Base-by-base conservation (phyloP, 768 basidiomycete species). In the Panellus pusillus region DNA sequence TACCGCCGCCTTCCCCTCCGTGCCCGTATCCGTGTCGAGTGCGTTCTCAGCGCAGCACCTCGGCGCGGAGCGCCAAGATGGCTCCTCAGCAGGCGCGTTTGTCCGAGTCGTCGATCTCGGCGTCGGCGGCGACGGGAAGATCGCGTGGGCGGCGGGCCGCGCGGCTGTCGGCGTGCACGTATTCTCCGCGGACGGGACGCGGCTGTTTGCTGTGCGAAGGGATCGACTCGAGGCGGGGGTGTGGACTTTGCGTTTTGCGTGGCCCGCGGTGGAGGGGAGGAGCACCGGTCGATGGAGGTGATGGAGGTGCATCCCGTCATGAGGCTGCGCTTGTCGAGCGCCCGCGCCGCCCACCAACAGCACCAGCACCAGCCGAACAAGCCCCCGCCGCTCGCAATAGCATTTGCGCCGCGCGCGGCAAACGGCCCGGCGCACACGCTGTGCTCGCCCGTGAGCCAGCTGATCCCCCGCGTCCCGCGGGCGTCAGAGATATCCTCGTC, bases 401-500 rank as follows among this genome's bases (percentile, higher is more conserved):
- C 74, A 0, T 87, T 89, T 60, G 65, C 88, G 24, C 62, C 70
- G 0, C 53, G 70, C 0, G 72, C 77, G 9, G 9, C 9, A 19
- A 31, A 15, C 24, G 31, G 14, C n/a, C 32, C 5, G 18, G 7
- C 28, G 76, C 82, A 5, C 72, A 14, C 82, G n/a, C 70, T 72
- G 28, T 70, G 51, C 9, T 53, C 55, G 31, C 55, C 47, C 15
- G 36, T 24, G 18, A 55, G 50, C 14, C 54, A n/a, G 18, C 55
- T 9, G 42, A 42, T 4, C 54, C 54, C 28, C 8, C 13, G 28
- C 11, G 35, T 29, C 4, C 14, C 14, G 12, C 74, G 17, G 82
- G 83, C 54, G 80, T 77, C 59, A 86, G 87, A 64, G 87, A 91
- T 52, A 56, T 89, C 3, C 74, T 90, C 15, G 61, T 89, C 3